These are phyloP conservation scores for Jaenimonas drosophilae DNA, from an alignment of 208 protist species.

Conservation along the genomic window DNA sequence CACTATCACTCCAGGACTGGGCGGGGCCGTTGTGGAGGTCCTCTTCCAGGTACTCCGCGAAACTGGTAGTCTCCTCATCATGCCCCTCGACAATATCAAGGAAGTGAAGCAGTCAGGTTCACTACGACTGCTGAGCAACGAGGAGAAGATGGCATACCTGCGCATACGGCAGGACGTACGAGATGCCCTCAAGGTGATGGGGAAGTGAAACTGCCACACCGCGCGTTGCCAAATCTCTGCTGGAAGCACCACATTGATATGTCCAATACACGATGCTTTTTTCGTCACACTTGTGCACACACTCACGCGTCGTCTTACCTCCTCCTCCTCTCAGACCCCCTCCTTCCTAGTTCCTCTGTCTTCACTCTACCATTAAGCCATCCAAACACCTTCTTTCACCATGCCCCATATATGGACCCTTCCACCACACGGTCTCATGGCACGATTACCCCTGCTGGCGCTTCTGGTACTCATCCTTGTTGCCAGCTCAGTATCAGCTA, in stretches of 20 bases:
- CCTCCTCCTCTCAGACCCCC: too few species aligned
- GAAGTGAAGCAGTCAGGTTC: conserved; percentile 68
- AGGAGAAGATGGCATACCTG: conserved; percentile 73
- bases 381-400: too few species aligned
- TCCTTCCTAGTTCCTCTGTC: too few species aligned
- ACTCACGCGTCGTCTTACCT: too few species aligned
- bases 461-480: too few species aligned
- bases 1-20: conserved; percentile 54
- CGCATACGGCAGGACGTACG: conserved; percentile 71
- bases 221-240: background rate
- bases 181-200: conserved; percentile 43
- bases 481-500: too few species aligned
- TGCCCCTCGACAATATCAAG: conserved; percentile 79
- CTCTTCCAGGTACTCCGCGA: conserved; percentile 79
- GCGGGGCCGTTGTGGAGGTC: conserved; percentile 70
- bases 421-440: too few species aligned
- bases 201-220: conserved; percentile 10
- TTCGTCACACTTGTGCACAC: too few species aligned
- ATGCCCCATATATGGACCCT: too few species aligned
- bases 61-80: conserved; percentile 70
- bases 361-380: too few species aligned
- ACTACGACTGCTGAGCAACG: conserved; percentile 56
- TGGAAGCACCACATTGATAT: background rate
- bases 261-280: too few species aligned
- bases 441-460: too few species aligned